Evolutionary conservation across 441 rosid species (phyloP).

Genomic region (Theobroma grandiflorum): DNA sequence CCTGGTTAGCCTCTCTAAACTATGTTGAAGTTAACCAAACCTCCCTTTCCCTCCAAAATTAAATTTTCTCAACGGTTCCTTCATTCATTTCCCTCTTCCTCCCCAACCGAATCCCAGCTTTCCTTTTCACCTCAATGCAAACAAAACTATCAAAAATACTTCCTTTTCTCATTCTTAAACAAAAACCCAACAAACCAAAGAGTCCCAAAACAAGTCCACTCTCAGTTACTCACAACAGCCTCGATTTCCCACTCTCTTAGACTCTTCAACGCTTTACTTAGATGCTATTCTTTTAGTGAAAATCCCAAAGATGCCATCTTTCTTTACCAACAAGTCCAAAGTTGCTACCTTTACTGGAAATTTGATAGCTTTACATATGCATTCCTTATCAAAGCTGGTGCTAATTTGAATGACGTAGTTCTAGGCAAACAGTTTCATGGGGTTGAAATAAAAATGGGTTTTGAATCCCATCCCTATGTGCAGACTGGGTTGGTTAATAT

Average conservation of each 20-base stretch:
- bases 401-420: constrained; percentile 38
- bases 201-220: constrained; percentile 60
- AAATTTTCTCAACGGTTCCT: background rate
- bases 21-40: background rate
- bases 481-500: constrained; percentile 66
- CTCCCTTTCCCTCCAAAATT: background rate
- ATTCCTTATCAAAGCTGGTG: constrained; percentile 67
- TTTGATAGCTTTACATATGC: constrained; percentile 76
- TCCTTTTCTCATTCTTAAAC: constrained; percentile 42
- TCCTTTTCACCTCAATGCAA: background rate
- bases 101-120: constrained; percentile 20
- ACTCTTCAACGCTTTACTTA: constrained; percentile 65
- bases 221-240: constrained; percentile 41
- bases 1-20: background rate
- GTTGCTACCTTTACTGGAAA: constrained; percentile 35
- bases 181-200: constrained; percentile 40
- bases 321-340: constrained; percentile 59
- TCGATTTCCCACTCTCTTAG: constrained; percentile 30
- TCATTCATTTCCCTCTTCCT: constrained; percentile 6
- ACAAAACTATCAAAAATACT: constrained; percentile 23
- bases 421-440: constrained; percentile 71
- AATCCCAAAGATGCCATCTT: constrained; percentile 54
- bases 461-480: constrained; percentile 67
- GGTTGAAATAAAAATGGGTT: constrained; percentile 65
- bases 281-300: constrained; percentile 59